Conservation (phyloP, 2,329 filamentous ascomycete species). For the Juglanconis juglandina region DNA sequence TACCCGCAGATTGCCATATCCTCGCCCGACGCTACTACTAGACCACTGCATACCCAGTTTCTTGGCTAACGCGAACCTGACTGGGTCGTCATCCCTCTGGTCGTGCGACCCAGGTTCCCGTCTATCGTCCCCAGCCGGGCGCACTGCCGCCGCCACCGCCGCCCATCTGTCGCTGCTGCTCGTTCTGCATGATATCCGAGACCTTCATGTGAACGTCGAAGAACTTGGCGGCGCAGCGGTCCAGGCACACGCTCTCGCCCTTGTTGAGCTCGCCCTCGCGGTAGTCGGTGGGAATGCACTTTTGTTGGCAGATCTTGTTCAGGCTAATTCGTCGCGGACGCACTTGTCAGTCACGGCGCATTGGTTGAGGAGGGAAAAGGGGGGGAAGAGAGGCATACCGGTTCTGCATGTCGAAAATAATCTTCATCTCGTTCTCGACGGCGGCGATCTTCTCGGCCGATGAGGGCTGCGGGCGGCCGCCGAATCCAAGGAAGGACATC, state of each 20-base stretch:
- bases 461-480: constrained; percentile 70
- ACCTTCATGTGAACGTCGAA: constrained; percentile 99
- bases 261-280: constrained; percentile 97
- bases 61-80: too few species aligned
- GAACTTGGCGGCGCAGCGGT: constrained; percentile 96
- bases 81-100: too few species aligned
- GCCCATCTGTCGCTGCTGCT: constrained; percentile 66
- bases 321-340: constrained; percentile 52
- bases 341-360: not conserved
- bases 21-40: too few species aligned
- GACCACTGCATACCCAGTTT: too few species aligned
- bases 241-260: constrained; percentile 96
- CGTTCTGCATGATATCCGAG: constrained; percentile 90
- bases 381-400: constrained; percentile 56
- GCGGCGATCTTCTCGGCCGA: constrained; percentile 97
- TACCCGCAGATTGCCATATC: too few species aligned
- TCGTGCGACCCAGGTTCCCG: not conserved
- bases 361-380: not conserved
- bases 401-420: constrained; percentile 97
- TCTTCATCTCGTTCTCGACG: constrained; percentile 95
- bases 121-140: constrained; percentile 24
- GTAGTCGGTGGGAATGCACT: constrained; percentile 91
- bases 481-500: constrained; percentile 30
- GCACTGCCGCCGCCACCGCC: constrained; percentile 50
- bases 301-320: constrained; percentile 83